These are phyloP conservation scores for Boletus subcaerulescens DNA, from an alignment of 768 basidiomycete species.

Conservation along the genomic window DNA sequence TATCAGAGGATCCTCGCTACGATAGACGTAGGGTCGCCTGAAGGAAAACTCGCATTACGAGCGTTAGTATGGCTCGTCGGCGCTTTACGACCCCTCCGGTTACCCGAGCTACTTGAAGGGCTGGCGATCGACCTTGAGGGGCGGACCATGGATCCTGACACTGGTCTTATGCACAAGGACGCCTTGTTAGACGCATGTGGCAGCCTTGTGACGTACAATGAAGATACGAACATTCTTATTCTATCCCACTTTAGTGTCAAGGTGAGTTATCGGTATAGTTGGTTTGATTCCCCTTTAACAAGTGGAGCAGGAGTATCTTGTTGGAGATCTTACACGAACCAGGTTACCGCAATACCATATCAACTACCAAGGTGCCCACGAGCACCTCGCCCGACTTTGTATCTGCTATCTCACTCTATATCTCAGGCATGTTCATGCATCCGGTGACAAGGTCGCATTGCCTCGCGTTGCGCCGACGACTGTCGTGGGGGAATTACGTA, in stretches of 20 bases:
- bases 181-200: constrained; percentile 14
- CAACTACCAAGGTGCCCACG: not conserved
- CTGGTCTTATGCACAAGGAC: constrained; percentile 4
- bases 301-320: constrained; percentile 13
- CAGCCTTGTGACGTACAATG: constrained; percentile 15
- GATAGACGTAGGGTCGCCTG: constrained; percentile 1
- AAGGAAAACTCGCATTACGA: constrained; percentile 6
- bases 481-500: no score
- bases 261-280: not conserved
- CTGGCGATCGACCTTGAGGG: constrained; percentile 9
- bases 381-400: constrained; percentile 3
- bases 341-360: constrained; percentile 6
- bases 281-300: not conserved
- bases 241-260: constrained; percentile 25
- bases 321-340: not conserved
- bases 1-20: constrained; percentile 18
- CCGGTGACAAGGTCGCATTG: not conserved
- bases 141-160: constrained; percentile 2
- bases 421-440: not conserved
- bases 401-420: constrained; percentile 2
- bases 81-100: constrained; percentile 13
- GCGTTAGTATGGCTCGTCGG: constrained; percentile 18
- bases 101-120: constrained; percentile 12
- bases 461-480: not conserved
- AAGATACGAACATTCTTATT: constrained; percentile 8